These are phyloP conservation scores for Nicotiana tomentosiformis DNA, from an alignment of 257 asterid species.

Conservation along the genomic window DNA sequence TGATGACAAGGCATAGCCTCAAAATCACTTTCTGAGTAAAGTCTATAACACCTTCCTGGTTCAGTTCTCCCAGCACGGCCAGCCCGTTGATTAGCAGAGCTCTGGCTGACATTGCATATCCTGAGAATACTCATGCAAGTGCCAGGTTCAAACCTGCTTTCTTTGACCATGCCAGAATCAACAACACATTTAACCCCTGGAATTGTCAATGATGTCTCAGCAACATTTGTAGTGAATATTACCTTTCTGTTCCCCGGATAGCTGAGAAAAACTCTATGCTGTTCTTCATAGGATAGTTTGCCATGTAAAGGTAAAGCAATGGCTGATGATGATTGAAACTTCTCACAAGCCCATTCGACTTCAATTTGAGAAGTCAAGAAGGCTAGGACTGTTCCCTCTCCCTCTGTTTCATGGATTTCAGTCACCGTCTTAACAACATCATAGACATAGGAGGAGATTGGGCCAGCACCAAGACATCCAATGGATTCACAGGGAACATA, in stretches of 20 bases:
- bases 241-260: slow-evolving; percentile 54
- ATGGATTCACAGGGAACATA: slow-evolving; percentile 54
- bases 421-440: slow-evolving; percentile 58
- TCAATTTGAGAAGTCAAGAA: slow-evolving; percentile 82
- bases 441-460: slow-evolving; percentile 55
- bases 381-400: slow-evolving; percentile 68
- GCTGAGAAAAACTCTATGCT: slow-evolving; percentile 38
- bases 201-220: slow-evolving; percentile 93
- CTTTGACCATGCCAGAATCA: slow-evolving; percentile 87
- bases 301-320: slow-evolving; percentile 59
- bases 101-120: slow-evolving; percentile 72
- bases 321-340: slow-evolving; percentile 39
- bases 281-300: slow-evolving; percentile 57
- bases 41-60: slow-evolving; percentile 82
- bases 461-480: slow-evolving; percentile 27
- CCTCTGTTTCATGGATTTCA: slow-evolving; percentile 48
- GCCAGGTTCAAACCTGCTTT: slow-evolving; percentile 69
- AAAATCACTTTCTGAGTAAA: slow-evolving; percentile 60
- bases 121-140: slow-evolving; percentile 79
- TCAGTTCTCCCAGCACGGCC: slow-evolving; percentile 99
- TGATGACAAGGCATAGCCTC: slow-evolving; percentile 57
- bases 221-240: slow-evolving; percentile 68
- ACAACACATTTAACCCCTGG: slow-evolving; percentile 86
- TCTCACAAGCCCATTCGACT: slow-evolving; percentile 77
- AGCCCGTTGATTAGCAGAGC: slow-evolving; percentile 92